Evolutionary conservation across 2,329 filamentous ascomycete genomes (phyloP), one percentile per base, ranked within the genome.

Genomic region (Fusarium tanahbumbuense): DNA sequence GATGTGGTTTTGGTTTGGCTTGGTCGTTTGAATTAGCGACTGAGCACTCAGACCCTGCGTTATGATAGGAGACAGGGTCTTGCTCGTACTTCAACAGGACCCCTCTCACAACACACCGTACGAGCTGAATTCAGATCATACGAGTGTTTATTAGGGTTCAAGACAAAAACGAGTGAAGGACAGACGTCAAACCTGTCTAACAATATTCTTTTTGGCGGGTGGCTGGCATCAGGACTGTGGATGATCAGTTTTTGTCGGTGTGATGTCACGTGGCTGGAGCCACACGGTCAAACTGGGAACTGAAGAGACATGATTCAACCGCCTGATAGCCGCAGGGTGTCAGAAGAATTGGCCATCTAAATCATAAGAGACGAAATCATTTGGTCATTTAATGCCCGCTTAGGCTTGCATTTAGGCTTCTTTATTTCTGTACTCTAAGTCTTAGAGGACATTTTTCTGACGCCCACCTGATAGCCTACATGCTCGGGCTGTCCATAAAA

Each of bases 211-310:
- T 56, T 47, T 37, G 34, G 60, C 64, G 55, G 69, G 60, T 68
- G 72, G 72, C 63, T 73, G 64, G 60, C 63, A 48, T 60, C 56
- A n/a, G n/a, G 45, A 47, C 12, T 49, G 46, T 65, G 69, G 60
- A 63, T 63, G 65, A 70, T 61, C 46, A 57, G 55, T 58, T 71
- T 66, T 57, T 68, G 69, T 74, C 73, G 73, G 73, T 75, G 73
- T 75, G 73, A 70, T 71, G 73, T 75, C 73, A 75, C 73, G 73
- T 75, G 73, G 73, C 67, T 64, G 58, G 54, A 61, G 55, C 52
- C 28, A 53, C 50, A 25, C 34, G 45, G 13, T 34, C 48, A 47
- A 57, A 44, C 47, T 44, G 52, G 52, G 46, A 59, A 44, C 25
- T 60, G 56, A 60, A 66, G 64, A 68, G 47, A 63, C 63, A 70